Base-by-base conservation (phyloP, 2,329 filamentous ascomycete species). In the Xylaria sp. region DNA sequence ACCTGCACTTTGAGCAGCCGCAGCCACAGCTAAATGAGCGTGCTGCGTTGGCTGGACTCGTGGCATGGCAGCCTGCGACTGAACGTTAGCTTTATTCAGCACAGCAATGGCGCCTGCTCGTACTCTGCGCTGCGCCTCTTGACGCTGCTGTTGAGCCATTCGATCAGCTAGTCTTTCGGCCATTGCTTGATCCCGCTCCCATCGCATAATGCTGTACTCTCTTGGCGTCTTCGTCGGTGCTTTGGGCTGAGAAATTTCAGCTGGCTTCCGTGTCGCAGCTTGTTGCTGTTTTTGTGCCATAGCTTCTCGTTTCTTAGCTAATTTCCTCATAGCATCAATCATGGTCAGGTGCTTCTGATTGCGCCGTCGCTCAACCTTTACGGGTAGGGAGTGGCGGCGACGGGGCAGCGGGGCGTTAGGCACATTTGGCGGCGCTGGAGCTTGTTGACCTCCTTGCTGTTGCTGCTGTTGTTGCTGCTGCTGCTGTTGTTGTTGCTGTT, bases 251-350 rank as follows among this genome's bases (percentile, higher is more conserved):
- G 77, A 74, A 18, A 75, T 71, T 68, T 96, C 91, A 61, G 89
- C 89, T 11, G 85, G 82, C 74, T 97, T 97, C 57, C 94, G 87
- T 73, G 91, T 85, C 37, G 89, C 89, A 61, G 85, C 83, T 71
- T 97, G 91, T 70, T 93, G 89, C 71, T 94, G 90, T 77, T 97
- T 97, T 71, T 94, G 91, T 34, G 86, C 78, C 30, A 85, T 82
- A 9, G 89, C 89, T 75, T 99, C 94, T 30, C 93, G 85, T 76
- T 97, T 97, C 79, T 96, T 95, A 0, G 92, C 92, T 52, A 96
- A 75, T 73, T 97, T 99, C 48, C 92, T 85, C 91, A 97, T 97
- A 2, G 90, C 90, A 74, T 97, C 93, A 66, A 99, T 87, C 68
- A 97, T 81, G 51, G 89, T 90, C 59, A 97, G 79, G 70, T 97